A percentile compares a stretch with the other conserved stretches of the same genome.
Evolutionary conservation across 495 filamentous ascomycete species (phyloP).

Genomic region (Penicillium cinerascens): DNA sequence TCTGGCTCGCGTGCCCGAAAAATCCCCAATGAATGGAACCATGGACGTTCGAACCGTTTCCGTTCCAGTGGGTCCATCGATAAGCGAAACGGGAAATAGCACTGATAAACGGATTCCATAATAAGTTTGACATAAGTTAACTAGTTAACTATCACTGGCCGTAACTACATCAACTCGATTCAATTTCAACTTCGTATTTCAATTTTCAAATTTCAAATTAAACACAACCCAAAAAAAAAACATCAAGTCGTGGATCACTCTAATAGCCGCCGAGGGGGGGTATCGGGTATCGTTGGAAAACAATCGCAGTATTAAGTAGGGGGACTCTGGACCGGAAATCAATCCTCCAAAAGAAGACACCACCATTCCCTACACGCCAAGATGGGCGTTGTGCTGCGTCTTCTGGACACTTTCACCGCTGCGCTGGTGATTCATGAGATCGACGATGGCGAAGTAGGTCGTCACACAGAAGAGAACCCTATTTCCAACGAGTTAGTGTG

Average conservation of each 20-base stretch:
- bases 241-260: background rate
- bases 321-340: background rate
- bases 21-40: background rate
- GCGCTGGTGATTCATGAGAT: slow-evolving; percentile 15
- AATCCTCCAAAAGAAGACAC: background rate
- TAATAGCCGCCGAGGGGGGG: background rate
- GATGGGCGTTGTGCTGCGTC: slow-evolving; percentile 20
- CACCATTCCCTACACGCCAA: slow-evolving; percentile 16
- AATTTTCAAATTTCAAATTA: background rate
- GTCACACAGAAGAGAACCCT: slow-evolving; percentile 54
- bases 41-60: background rate
- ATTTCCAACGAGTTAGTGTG: background rate
- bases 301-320: no score
- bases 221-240: no score
- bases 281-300: background rate
- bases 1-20: background rate
- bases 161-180: background rate
- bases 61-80: background rate
- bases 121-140: background rate
- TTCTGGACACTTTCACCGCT: slow-evolving; percentile 20
- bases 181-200: background rate
- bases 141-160: background rate
- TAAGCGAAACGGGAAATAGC: background rate
- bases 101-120: background rate
- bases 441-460: slow-evolving; percentile 21